Base-by-base conservation (phyloP, 2,329 filamentous ascomycete species). In the Penicillium sp. region DNA sequence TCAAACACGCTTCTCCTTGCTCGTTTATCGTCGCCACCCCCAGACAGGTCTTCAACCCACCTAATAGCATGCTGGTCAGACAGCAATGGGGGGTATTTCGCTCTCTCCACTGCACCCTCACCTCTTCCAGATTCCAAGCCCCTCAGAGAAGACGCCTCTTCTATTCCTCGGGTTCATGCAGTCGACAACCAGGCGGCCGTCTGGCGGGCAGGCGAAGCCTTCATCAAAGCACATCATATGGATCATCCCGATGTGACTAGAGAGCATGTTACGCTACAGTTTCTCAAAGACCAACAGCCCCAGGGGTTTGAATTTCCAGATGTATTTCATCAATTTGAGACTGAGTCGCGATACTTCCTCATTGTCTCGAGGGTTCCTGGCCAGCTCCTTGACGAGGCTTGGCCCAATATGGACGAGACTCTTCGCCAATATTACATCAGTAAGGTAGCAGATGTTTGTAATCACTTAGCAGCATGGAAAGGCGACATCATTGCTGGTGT, bases 221-320 rank as follows among this genome's bases (percentile, higher is more conserved):
- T 58, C 26, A 55, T 58, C 45, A 53, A 56, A 50, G 54, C 45
- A 20, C 53, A 58, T 50, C 49, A 46, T 12, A 58, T 58, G 22
- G 49, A 58, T 33, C 53, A 52, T 55, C 53, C 56, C 33, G 12
- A 53, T 55, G 25, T 58, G 15, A 58, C 56, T 22, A 55, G 52
- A 51, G 56, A 58, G 44, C 40, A 58, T 55, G 22, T 35, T 43
- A 55, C 49, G 22, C 27, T 58, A 12, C 40, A 55, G 18, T 58
- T 55, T 44, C 49, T 58, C 33, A 55, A 50, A 55, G 56, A 53
- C 2, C 8, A 29, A 29, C 27, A 29, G 27, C 27, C 27, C 7
- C 4, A 11, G 27, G 27, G 27, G 4, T 29, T 29, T 29, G 27
- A 29, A 29, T 29, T 6, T 29, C 27, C 27, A 29, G 8, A 2